phyloP scores from a whole-genome alignment of 2,329 filamentous ascomycete species.

The Scopulariopsis brevicaulis region DNA sequence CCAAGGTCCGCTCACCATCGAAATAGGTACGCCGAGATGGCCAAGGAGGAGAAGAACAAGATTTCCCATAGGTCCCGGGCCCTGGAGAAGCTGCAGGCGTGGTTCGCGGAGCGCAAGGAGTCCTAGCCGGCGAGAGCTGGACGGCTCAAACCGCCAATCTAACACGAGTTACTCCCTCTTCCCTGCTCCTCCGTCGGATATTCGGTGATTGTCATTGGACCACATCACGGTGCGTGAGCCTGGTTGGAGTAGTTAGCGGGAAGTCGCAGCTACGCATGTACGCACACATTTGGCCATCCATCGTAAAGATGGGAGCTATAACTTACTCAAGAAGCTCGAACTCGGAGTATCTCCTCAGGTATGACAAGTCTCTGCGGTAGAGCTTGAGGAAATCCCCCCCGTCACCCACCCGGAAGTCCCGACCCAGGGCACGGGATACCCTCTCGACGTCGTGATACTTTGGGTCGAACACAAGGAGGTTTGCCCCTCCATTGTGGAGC shows the following conservation, averaged over 20 bases:
- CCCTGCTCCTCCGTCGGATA: background rate
- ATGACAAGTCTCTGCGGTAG: constrained; percentile 60
- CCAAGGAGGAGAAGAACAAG: constrained; percentile 73
- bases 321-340: constrained; percentile 69
- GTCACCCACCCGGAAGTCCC: background rate
- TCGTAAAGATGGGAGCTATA: constrained; percentile 5
- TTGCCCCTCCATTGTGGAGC: constrained; percentile 47
- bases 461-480: constrained; percentile 81
- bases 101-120: constrained; percentile 45
- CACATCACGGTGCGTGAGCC: background rate
- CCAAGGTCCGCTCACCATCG: background rate
- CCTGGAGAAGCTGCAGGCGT: constrained; percentile 73
- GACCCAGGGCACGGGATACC: background rate
- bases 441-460: constrained; percentile 8
- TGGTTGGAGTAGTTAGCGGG: background rate
- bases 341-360: constrained; percentile 58
- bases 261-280: background rate
- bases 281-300: background rate
- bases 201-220: background rate
- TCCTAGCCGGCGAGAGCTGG: background rate
- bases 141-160: background rate
- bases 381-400: constrained; percentile 48
- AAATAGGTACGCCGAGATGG: constrained; percentile 81
- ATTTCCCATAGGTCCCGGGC: constrained; percentile 87
- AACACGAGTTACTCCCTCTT: background rate